phyloP scores from a whole-genome alignment of 2,329 filamentous ascomycete genomes.

The Stylonectria norvegica region DNA sequence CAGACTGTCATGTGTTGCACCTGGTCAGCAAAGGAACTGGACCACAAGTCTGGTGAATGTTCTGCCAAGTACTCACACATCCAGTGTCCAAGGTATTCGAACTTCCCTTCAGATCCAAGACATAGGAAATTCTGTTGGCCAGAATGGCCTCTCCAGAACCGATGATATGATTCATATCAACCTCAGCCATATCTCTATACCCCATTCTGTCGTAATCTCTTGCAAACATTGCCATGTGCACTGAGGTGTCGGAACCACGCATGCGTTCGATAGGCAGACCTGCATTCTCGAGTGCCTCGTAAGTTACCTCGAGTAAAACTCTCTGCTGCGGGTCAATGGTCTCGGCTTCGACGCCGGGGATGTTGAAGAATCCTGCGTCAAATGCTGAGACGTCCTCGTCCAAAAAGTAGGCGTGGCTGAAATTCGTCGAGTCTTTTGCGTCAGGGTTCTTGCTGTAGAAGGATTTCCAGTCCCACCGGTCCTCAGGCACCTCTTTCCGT shows the following conservation, averaged over 20 bases:
- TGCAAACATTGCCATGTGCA: slow-evolving; percentile 47
- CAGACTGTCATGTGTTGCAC: slow-evolving; percentile 24
- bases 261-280: slow-evolving; percentile 28
- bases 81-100: slow-evolving; percentile 35
- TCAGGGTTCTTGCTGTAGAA: slow-evolving; percentile 21
- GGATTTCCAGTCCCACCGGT: slow-evolving; percentile 22
- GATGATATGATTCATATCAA: slow-evolving; percentile 26
- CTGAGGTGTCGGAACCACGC: slow-evolving; percentile 48
- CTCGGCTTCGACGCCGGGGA: slow-evolving; percentile 30
- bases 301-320: slow-evolving; percentile 33
- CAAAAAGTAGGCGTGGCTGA: slow-evolving; percentile 12
- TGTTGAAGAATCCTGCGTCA: slow-evolving; percentile 32
- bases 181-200: background rate
- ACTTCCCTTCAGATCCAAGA: slow-evolving; percentile 37
- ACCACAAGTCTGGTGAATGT: no score
- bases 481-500: slow-evolving; percentile 19
- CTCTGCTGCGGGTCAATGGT: slow-evolving; percentile 34
- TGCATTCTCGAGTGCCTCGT: slow-evolving; percentile 33
- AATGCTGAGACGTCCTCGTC: slow-evolving; percentile 15
- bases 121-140: slow-evolving; percentile 36
- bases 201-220: slow-evolving; percentile 48
- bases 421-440: slow-evolving; percentile 17
- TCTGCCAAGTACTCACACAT: no score
- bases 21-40: no score
- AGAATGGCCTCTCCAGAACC: slow-evolving; percentile 29